phyloP scores from a whole-genome alignment of 305 asterid species.

The Nicotiana rustica region DNA sequence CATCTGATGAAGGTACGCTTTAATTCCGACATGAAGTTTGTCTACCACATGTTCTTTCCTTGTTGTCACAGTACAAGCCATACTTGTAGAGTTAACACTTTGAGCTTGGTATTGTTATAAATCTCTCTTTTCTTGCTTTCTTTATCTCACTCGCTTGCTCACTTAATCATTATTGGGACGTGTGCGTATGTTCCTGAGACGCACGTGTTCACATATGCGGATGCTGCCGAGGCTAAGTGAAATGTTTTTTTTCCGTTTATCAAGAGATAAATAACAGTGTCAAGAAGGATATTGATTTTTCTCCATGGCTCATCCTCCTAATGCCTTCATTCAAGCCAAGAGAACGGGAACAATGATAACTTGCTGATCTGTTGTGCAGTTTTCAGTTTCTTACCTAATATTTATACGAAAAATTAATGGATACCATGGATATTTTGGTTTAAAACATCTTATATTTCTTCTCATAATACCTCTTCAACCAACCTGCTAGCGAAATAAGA shows the following conservation, averaged over 20 bases:
- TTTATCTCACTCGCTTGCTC: background rate
- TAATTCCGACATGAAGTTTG: conserved; percentile 1
- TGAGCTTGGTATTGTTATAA: background rate
- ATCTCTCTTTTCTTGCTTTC: conserved; percentile 11
- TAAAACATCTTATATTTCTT: background rate
- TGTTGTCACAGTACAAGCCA: background rate
- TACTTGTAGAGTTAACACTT: background rate
- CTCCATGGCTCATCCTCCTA: background rate
- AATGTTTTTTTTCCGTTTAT: background rate
- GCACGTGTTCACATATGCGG: background rate
- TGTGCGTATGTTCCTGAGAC: background rate
- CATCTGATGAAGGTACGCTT: conserved; percentile 94
- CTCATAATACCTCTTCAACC: background rate
- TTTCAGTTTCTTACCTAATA: conserved; percentile 4
- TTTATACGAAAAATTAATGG: background rate
- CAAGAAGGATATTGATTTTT: background rate
- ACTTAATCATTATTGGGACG: background rate
- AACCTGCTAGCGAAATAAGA: background rate
- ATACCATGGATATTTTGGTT: conserved; percentile 6
- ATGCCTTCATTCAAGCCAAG: background rate
- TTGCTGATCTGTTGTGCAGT: background rate
- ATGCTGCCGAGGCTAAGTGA: background rate
- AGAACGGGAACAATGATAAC: background rate
- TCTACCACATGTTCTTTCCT: background rate
- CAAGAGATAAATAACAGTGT: conserved; percentile 2